These are phyloP conservation scores for Trichocladium uniseriatum DNA, from an alignment of 495 filamentous ascomycete species.

Conservation along the genomic window DNA sequence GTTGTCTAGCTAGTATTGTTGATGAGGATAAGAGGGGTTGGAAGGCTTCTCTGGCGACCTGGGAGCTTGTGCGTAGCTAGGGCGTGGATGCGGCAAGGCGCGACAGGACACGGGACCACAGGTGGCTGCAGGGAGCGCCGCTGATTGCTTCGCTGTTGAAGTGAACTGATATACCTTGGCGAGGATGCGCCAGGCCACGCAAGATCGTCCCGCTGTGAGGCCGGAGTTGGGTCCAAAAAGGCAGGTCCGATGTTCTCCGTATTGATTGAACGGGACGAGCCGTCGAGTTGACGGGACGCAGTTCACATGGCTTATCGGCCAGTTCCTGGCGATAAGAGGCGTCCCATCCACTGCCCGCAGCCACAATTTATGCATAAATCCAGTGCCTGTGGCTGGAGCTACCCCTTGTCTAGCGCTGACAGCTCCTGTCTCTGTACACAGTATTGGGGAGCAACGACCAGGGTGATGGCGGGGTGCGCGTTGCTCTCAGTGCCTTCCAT, in stretches of 20 bases:
- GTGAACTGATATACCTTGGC: too few species aligned
- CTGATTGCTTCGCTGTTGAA: too few species aligned
- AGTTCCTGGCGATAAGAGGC: conserved; percentile 4
- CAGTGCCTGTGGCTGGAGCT: conserved; percentile 7
- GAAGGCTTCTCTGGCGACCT: neutral
- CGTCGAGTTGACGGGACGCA: too few species aligned
- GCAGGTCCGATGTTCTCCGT: neutral
- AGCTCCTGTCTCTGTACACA: neutral
- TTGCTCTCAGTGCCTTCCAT: conserved; percentile 1
- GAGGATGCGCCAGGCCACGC: too few species aligned
- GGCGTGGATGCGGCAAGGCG: too few species aligned
- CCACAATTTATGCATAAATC: conserved; percentile 4
- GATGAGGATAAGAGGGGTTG: neutral
- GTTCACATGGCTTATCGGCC: conserved; percentile 10
- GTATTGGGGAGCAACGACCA: neutral
- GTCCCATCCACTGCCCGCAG: neutral
- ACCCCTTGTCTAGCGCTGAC: neutral
- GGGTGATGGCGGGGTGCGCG: conserved; percentile 6
- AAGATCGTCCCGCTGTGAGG: too few species aligned
- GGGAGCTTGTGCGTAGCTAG: neutral
- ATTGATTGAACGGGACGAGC: neutral
- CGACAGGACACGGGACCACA: too few species aligned
- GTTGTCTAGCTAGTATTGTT: neutral
- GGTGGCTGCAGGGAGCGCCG: too few species aligned
- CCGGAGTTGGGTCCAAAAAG: too few species aligned